Percentiles rank a stretch among this genome's conserved stretches.
phyloP scores from a whole-genome alignment of 2,329 filamentous ascomycete species.

The Volutella citrinella region DNA sequence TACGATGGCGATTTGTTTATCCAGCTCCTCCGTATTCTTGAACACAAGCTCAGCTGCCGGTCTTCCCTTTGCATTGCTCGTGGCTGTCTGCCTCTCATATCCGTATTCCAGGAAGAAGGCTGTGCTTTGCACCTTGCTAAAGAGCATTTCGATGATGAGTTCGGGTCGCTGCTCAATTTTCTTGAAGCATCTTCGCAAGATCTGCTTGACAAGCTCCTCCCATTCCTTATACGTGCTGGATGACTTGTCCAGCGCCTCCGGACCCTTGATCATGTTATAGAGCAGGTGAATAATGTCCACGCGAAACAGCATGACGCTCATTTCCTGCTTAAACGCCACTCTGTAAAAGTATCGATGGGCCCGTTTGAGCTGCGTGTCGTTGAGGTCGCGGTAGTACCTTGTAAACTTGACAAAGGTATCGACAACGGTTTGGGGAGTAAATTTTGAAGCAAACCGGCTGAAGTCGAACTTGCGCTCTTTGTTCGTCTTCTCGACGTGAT shows the following conservation, averaged over 20 bases:
- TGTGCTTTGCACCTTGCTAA: conserved; percentile 84
- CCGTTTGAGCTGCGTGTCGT: conserved; percentile 78
- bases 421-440: conserved; percentile 79
- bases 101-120: conserved; percentile 89
- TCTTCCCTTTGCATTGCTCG: conserved; percentile 57
- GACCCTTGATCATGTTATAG: conserved; percentile 88
- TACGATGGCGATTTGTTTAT: conserved; percentile 74
- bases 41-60: conserved; percentile 83
- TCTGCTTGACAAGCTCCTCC: conserved; percentile 83
- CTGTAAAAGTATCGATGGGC: conserved; percentile 93
- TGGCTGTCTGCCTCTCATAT: conserved; percentile 76
- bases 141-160: conserved; percentile 86
- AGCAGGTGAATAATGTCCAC: conserved; percentile 88
- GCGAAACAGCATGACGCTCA: conserved; percentile 83
- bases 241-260: conserved; percentile 67
- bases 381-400: conserved; percentile 76
- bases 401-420: conserved; percentile 85
- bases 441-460: conserved; percentile 73
- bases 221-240: conserved; percentile 77
- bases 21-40: conserved; percentile 63
- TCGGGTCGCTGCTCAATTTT: conserved; percentile 85
- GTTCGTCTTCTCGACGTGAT: conserved; percentile 65
- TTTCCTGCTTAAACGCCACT: conserved; percentile 90
- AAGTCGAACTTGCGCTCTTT: conserved; percentile 95
- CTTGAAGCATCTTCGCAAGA: conserved; percentile 76